Conservation (phyloP, 805 yeast species). For the Brettanomyces custersianus region DNA sequence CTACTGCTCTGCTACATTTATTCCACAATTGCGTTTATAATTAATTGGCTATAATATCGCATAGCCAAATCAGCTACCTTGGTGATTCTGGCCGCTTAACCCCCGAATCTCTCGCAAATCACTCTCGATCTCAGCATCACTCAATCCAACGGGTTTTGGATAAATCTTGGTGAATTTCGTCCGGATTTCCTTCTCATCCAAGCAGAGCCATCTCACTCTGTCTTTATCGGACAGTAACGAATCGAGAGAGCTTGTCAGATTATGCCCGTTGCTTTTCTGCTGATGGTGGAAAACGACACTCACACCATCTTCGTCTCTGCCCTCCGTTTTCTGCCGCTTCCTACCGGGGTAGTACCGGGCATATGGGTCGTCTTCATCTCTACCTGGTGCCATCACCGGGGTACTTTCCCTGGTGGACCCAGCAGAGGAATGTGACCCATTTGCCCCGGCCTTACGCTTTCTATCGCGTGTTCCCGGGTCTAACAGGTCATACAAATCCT, state of each 20-base stretch:
- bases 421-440: too few relatives aligned
- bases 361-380: background rate
- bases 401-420: too few relatives aligned
- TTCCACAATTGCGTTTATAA: too few relatives aligned
- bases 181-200: constrained; percentile 7
- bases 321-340: background rate
- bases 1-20: too few relatives aligned
- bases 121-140: constrained; percentile 7
- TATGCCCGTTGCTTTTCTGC: constrained; percentile 4
- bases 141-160: constrained; percentile 9
- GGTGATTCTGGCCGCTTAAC: too few relatives aligned
- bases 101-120: constrained; percentile 7
- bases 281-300: background rate
- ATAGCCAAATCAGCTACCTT: too few relatives aligned
- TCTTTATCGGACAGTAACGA: constrained; percentile 6
- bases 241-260: constrained; percentile 9
- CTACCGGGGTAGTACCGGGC: background rate
- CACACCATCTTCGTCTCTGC: background rate
- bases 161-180: constrained; percentile 9
- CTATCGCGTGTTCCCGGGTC: background rate
- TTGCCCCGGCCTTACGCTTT: background rate
- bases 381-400: too few relatives aligned
- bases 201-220: constrained; percentile 7
- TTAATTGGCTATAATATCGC: too few relatives aligned
- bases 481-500: constrained; percentile 5